phyloP scores from a whole-genome alignment of 495 filamentous ascomycete genomes.

The Acidiella bohemica region DNA sequence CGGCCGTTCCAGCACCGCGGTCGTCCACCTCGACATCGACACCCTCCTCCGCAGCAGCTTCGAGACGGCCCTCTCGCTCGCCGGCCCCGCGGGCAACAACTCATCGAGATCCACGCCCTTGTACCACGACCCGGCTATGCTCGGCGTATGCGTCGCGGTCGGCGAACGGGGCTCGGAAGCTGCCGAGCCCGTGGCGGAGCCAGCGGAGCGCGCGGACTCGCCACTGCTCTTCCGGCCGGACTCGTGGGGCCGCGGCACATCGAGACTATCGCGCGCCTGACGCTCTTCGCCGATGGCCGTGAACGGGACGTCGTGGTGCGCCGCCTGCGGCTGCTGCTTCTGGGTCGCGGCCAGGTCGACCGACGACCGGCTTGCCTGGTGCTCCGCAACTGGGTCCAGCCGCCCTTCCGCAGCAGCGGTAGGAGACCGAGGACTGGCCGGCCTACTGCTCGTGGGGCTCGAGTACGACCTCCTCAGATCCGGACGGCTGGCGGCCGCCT shows the following conservation, averaged over 20 bases:
- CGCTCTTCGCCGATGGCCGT: neutral
- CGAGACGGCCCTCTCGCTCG: constrained; percentile 17
- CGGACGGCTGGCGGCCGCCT: constrained; percentile 1
- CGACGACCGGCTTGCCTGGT: neutral
- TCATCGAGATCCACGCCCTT: constrained; percentile 24
- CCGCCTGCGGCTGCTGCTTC: neutral
- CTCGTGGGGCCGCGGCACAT: neutral
- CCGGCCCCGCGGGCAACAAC: constrained; percentile 18
- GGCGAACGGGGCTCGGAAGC: neutral
- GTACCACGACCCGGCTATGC: constrained; percentile 26
- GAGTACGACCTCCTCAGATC: constrained; percentile 4
- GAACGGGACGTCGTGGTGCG: neutral
- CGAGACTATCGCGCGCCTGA: neutral
- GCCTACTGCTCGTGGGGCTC: constrained; percentile 11
- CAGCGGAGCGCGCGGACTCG: neutral
- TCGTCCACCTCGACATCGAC: constrained; percentile 33
- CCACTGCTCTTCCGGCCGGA: neutral
- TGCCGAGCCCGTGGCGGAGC: neutral
- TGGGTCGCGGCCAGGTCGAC: neutral
- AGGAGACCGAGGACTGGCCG: constrained; percentile 9
- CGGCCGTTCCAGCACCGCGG: constrained; percentile 27
- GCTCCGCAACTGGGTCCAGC: neutral
- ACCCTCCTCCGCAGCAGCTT: constrained; percentile 30
- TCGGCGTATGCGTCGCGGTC: constrained; percentile 18
- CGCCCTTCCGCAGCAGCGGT: neutral